phyloP scores from a whole-genome alignment of 257 asterid genomes.

The Lantana camara region DNA sequence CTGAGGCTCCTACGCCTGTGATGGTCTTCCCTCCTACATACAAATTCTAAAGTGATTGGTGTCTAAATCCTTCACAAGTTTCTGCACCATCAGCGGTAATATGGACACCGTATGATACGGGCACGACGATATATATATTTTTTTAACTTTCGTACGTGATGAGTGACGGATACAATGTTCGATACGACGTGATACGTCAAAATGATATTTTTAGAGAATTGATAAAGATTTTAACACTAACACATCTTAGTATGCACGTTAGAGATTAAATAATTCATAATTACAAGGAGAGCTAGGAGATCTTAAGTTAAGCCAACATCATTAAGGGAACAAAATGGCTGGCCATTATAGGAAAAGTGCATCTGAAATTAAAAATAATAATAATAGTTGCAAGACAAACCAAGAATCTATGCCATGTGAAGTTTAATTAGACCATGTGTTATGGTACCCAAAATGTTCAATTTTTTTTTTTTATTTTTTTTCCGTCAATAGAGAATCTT shows the following conservation, averaged over 20 bases:
- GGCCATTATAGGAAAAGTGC: neutral
- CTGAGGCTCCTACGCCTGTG: too few relatives aligned
- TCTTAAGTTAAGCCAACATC: constrained; percentile 18
- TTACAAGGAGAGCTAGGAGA: neutral
- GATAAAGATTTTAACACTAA: neutral
- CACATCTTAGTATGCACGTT: neutral
- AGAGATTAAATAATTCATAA: neutral
- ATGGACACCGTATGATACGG: too few relatives aligned
- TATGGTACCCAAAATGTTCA: neutral
- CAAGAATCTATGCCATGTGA: constrained; percentile 28
- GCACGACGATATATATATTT: too few relatives aligned
- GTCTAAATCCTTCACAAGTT: too few relatives aligned
- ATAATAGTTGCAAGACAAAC: neutral
- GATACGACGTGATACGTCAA: too few relatives aligned
- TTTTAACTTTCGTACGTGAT: too few relatives aligned
- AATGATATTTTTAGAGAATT: too few relatives aligned
- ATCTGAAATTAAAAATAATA: neutral
- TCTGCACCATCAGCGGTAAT: too few relatives aligned
- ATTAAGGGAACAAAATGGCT: constrained; percentile 8
- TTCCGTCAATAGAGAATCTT: neutral
- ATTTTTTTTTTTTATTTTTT: neutral
- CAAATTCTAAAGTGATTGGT: too few relatives aligned
- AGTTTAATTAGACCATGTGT: constrained; percentile 10
- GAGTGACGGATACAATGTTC: too few relatives aligned
- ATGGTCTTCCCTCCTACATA: too few relatives aligned